phyloP scores from a whole-genome alignment of 1,139 yeast genomes.

The Hyphopichia wangnamkhiaoensis region DNA sequence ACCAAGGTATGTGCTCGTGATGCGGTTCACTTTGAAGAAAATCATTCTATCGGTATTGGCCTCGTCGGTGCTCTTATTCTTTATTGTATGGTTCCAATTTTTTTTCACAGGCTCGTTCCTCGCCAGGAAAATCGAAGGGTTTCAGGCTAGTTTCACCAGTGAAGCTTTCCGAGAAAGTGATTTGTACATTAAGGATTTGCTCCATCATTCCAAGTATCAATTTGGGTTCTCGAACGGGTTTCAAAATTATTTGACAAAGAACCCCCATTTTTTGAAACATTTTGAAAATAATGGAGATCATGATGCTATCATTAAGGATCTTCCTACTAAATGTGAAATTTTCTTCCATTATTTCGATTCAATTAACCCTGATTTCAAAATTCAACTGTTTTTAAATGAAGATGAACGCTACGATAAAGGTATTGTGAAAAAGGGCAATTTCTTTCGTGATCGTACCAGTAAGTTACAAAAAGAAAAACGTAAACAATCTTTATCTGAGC shows the following conservation, averaged over 20 bases:
- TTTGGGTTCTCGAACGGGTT: conserved; percentile 11
- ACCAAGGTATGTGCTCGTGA: not conserved
- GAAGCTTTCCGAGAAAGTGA: conserved; percentile 13
- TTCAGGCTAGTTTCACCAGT: not conserved
- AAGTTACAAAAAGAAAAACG: conserved; percentile 12
- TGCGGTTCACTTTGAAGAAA: conserved; percentile 1
- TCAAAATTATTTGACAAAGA: not conserved
- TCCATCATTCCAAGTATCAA: conserved; percentile 35
- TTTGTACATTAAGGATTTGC: conserved; percentile 14
- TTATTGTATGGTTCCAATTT: not conserved
- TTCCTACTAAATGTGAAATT: conserved; percentile 27
- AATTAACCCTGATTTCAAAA: conserved; percentile 26
- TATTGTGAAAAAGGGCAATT: conserved; percentile 23
- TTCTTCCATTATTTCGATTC: conserved; percentile 27
- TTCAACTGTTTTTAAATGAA: conserved; percentile 16
- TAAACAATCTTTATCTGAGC: conserved; percentile 7
- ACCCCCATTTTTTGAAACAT: no score
- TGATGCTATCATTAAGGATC: no score
- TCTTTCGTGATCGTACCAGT: conserved; percentile 13
- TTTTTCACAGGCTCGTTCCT: not conserved
- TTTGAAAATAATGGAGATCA: not conserved
- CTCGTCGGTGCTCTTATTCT: not conserved
- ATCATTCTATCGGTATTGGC: not conserved
- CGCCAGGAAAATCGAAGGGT: not conserved
- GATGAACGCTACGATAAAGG: conserved; percentile 28